phyloP scores from a whole-genome alignment of 768 basidiomycete genomes.

The Amanita exitialis region DNA sequence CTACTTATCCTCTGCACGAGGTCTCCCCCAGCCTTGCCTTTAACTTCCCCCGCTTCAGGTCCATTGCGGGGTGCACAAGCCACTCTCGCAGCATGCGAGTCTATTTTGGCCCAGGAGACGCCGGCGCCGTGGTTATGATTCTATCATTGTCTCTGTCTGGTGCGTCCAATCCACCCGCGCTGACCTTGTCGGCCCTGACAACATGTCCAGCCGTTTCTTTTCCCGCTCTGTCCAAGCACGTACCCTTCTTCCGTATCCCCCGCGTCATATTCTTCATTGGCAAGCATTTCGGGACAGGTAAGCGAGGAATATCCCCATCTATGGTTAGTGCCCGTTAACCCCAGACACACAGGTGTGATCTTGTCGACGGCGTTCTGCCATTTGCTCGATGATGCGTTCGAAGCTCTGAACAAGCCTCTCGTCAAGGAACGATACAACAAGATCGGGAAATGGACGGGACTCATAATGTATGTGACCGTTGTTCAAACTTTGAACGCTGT shows the following conservation, averaged over 20 bases:
- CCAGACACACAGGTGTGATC: constrained; percentile 48
- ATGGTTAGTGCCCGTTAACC: neutral
- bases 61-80: too few relatives aligned
- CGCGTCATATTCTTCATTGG: constrained; percentile 71
- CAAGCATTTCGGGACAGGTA: constrained; percentile 79
- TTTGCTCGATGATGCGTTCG: constrained; percentile 69
- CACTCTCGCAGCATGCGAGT: neutral
- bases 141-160: constrained; percentile 57
- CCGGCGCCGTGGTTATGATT: constrained; percentile 37
- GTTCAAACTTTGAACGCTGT: neutral
- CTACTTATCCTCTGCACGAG: neutral
- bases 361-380: constrained; percentile 79
- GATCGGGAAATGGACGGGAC: constrained; percentile 51
- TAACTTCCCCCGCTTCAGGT: too few relatives aligned
- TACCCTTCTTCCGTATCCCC: constrained; percentile 49
- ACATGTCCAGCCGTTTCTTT: constrained; percentile 52
- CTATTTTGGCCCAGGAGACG: neutral
- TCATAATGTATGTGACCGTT: constrained; percentile 55
- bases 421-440: constrained; percentile 36
- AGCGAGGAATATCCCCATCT: neutral
- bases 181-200: neutral
- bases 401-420: constrained; percentile 35
- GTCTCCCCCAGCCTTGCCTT: neutral
- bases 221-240: constrained; percentile 50
- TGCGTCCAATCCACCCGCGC: constrained; percentile 16